These are phyloP conservation scores for Saturnispora silvae DNA, from an alignment of 805 yeast species.

Conservation along the genomic window DNA sequence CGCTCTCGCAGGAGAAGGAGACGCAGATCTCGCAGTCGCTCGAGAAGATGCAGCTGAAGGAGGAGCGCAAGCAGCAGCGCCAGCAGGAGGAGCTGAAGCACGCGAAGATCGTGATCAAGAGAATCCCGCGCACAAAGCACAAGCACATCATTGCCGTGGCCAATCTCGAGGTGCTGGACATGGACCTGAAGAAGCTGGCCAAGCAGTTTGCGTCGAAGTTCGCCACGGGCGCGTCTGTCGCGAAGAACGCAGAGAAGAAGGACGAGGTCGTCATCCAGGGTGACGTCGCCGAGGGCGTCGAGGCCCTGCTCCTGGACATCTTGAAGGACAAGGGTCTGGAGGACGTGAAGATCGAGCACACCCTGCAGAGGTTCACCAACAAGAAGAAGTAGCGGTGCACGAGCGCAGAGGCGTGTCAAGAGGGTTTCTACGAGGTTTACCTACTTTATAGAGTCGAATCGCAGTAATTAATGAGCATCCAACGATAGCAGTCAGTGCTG, in stretches of 20 bases:
- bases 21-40: constrained; percentile 74
- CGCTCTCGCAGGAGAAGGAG: constrained; percentile 66
- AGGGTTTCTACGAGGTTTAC: not conserved
- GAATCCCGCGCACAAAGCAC: constrained; percentile 83
- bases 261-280: constrained; percentile 92
- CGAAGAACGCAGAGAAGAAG: constrained; percentile 81
- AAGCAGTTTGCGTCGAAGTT: constrained; percentile 89
- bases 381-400: constrained; percentile 32
- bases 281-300: constrained; percentile 88
- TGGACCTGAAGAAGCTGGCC: constrained; percentile 83
- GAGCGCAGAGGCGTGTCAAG: not conserved
- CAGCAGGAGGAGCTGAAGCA: constrained; percentile 68
- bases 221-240: constrained; percentile 92
- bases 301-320: constrained; percentile 56
- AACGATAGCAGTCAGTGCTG: no score
- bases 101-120: constrained; percentile 72
- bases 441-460: not conserved
- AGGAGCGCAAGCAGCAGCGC: constrained; percentile 75
- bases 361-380: constrained; percentile 73
- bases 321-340: constrained; percentile 73
- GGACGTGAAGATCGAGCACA: constrained; percentile 81
- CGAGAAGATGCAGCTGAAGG: constrained; percentile 75
- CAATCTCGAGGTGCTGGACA: constrained; percentile 71
- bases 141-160: constrained; percentile 79
- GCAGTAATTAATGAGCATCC: no score